phyloP scores from a whole-genome alignment of 2,329 filamentous ascomycete genomes.

The Epichloe glyceriae region DNA sequence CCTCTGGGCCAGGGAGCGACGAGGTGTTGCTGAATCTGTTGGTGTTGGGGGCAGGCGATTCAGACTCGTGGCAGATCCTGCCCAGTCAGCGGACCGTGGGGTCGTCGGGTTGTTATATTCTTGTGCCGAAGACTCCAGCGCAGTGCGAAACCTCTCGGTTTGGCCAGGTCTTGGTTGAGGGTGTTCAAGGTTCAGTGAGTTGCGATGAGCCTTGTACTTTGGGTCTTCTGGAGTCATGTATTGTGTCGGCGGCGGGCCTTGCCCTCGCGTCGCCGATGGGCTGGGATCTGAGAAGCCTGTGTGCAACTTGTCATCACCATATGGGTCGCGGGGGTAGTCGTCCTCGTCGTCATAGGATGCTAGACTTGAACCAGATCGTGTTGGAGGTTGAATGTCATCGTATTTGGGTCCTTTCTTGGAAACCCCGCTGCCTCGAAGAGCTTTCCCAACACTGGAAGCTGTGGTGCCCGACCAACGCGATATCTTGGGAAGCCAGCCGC shows the following conservation, averaged over 20 bases:
- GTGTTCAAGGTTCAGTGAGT: slow-evolving; percentile 68
- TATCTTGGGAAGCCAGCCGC: slow-evolving; percentile 74
- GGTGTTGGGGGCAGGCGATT: slow-evolving; percentile 35
- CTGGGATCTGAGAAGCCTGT: slow-evolving; percentile 42
- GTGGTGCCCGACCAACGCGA: slow-evolving; percentile 98
- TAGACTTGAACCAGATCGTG: slow-evolving; percentile 66
- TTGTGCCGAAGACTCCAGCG: slow-evolving; percentile 60
- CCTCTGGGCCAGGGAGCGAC: slow-evolving; percentile 19
- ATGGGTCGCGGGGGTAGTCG: slow-evolving; percentile 38
- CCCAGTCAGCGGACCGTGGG: slow-evolving; percentile 49
- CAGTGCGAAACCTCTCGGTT: slow-evolving; percentile 60
- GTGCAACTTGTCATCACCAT: slow-evolving; percentile 48
- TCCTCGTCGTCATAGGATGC: slow-evolving; percentile 48
- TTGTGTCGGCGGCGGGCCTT: slow-evolving; percentile 31
- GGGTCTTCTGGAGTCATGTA: slow-evolving; percentile 51
- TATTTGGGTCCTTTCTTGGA: slow-evolving; percentile 45
- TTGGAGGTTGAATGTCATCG: slow-evolving; percentile 45
- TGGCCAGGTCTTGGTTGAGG: slow-evolving; percentile 65
- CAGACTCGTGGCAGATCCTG: slow-evolving; percentile 45
- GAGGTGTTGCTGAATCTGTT: slow-evolving; percentile 37
- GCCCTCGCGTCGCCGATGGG: slow-evolving; percentile 16
- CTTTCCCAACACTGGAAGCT: slow-evolving; percentile 70
- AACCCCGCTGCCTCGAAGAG: slow-evolving; percentile 54
- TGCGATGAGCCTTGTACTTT: slow-evolving; percentile 71
- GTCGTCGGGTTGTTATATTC: slow-evolving; percentile 50